These are phyloP conservation scores for Aspergillus sclerotialis DNA, from an alignment of 2,329 filamentous ascomycete species.

Conservation along the genomic window DNA sequence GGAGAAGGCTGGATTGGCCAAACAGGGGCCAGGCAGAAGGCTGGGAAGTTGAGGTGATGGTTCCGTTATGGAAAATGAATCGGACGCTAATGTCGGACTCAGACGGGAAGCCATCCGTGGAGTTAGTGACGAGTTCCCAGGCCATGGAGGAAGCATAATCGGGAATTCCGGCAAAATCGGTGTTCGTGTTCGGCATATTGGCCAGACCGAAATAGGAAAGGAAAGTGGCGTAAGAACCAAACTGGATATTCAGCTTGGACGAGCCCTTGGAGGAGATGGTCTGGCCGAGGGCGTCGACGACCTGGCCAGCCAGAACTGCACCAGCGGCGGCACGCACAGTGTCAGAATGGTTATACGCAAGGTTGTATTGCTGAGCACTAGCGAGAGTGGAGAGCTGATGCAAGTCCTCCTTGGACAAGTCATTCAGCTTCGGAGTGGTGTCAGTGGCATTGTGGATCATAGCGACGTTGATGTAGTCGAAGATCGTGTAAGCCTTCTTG, in stretches of 20 bases:
- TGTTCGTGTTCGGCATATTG: constrained; percentile 42
- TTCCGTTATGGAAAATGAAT: constrained; percentile 59
- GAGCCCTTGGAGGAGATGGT: constrained; percentile 32
- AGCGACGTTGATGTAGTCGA: constrained; percentile 57
- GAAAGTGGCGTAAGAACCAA: constrained; percentile 57
- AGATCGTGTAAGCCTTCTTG: constrained; percentile 62
- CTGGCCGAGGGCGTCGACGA: constrained; percentile 42
- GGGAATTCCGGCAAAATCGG: constrained; percentile 68
- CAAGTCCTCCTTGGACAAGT: constrained; percentile 55
- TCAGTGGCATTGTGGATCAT: constrained; percentile 53
- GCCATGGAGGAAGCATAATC: constrained; percentile 77
- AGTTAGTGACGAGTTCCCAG: constrained; percentile 64
- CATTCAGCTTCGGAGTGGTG: constrained; percentile 51
- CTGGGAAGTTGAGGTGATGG: constrained; percentile 37
- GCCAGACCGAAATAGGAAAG: constrained; percentile 56
- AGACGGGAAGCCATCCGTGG: constrained; percentile 34
- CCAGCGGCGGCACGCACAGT: constrained; percentile 46
- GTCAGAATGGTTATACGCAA: constrained; percentile 65
- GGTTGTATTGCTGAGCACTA: constrained; percentile 71
- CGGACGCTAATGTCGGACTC: constrained; percentile 49
- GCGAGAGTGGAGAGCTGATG: constrained; percentile 65
- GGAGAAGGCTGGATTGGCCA: constrained; percentile 46
- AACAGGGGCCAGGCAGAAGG: constrained; percentile 54
- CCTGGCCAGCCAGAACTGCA: constrained; percentile 59
- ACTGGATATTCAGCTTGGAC: constrained; percentile 46